Base-by-base conservation (phyloP, 257 asterid genomes). In the Petunia secreta region DNA sequence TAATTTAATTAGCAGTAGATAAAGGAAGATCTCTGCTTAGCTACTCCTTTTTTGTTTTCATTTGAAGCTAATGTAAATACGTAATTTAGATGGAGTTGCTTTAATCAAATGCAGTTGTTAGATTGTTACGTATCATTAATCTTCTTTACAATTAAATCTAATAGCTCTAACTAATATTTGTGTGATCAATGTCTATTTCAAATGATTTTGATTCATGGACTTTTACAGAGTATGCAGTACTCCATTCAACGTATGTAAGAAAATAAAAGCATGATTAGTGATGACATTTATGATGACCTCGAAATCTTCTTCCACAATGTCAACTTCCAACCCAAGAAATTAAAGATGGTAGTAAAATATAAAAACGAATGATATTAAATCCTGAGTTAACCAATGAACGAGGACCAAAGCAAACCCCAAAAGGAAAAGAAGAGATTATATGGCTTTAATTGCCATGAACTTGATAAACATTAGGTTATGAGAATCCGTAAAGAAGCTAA, bases 81-180 rank as follows among this genome's bases (percentile, higher is more conserved):
- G 50, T 71, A 48, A 34, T 5, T 34, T 48, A 71, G 3, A 48
- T 46, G 59, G 44, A 5, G 25, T 11, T 34, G 77, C 50, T 48
- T 25, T 48, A 71, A 71, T 71, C 60, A 71, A 71, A 48, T 71
- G 44, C 34, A 71, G 60, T 50, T 34, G 77, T 48, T 71, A 48
- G 13, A 34, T 48, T 69, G 25, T 48, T 71, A 9, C 13, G 44
- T 1, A 48, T 34, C 60, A 71, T 4, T 14, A 48, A 34, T 71
- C 25, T 2, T 9, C 48, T 16, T 4, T 43, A 2, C 9, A 16
- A 43, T 67, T 69, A 48, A 9, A 43, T 44, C 16, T 25, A 69
- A 69, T 34, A 44, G 1, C 16, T 58, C 76, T 69, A 44, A 53
- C 76, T 25, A 69, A 69, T 48, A 44, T 71, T 71, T 46, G 9